Conservation (phyloP, 2,329 filamentous ascomycete genomes). For the Cryphonectria parasitica region DNA sequence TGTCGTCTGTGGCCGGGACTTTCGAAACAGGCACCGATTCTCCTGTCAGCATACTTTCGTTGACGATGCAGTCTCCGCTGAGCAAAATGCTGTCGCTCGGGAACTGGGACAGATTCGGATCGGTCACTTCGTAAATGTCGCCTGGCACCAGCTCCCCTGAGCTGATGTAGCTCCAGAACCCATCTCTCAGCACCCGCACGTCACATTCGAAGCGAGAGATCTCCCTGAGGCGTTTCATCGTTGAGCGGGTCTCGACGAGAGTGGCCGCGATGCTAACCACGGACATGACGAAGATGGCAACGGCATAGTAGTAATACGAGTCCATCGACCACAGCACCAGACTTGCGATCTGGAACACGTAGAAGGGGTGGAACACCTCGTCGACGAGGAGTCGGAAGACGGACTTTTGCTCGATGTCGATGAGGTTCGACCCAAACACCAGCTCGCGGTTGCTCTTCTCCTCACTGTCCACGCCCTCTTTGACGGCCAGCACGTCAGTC, state of each 20-base stretch:
- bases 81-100: slow-evolving; percentile 91
- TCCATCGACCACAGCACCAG: slow-evolving; percentile 93
- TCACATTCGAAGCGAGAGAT: slow-evolving; percentile 96
- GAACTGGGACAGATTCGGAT: slow-evolving; percentile 84
- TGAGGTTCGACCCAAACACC: slow-evolving; percentile 88
- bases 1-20: slow-evolving; percentile 78
- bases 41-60: slow-evolving; percentile 98
- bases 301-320: slow-evolving; percentile 96
- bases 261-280: slow-evolving; percentile 89
- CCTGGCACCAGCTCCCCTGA: slow-evolving; percentile 91
- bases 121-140: slow-evolving; percentile 95
- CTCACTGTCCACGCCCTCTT: slow-evolving; percentile 82
- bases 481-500: slow-evolving; percentile 76
- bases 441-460: slow-evolving; percentile 81
- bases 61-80: slow-evolving; percentile 95
- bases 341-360: slow-evolving; percentile 96
- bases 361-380: slow-evolving; percentile 96
- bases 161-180: slow-evolving; percentile 90
- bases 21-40: slow-evolving; percentile 98
- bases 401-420: slow-evolving; percentile 92
- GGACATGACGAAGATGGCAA: slow-evolving; percentile 94
- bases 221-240: slow-evolving; percentile 87
- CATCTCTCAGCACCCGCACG: slow-evolving; percentile 87
- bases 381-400: slow-evolving; percentile 82
- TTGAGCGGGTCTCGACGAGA: slow-evolving; percentile 86